These are phyloP conservation scores for Paramecium primaurelia DNA, from an alignment of 73 alveolate genomes.

Conservation along the genomic window DNA sequence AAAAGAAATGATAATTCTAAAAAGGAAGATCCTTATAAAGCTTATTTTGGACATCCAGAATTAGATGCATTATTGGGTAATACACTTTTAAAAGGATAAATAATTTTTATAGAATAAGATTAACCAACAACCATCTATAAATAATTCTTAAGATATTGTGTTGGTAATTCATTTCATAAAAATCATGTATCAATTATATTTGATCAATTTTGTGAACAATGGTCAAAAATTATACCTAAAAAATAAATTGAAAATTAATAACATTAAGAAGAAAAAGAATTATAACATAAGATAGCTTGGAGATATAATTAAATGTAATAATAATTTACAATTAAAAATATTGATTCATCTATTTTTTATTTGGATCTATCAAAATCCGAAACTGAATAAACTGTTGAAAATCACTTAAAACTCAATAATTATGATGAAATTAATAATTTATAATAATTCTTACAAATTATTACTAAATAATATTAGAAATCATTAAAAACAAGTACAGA, in stretches of 20 bases:
- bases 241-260: not conserved
- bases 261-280: not conserved
- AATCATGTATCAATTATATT: not conserved
- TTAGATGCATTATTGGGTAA: slow-evolving; percentile 14
- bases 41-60: slow-evolving; percentile 33
- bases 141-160: not conserved
- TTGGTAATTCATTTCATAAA: slow-evolving; percentile 21
- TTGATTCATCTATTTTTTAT: not conserved
- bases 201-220: not conserved
- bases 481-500: not conserved
- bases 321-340: not conserved
- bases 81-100: not conserved
- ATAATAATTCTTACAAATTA: not conserved
- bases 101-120: not conserved
- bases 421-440: not conserved
- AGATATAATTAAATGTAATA: not conserved
- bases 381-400: not conserved
- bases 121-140: slow-evolving; percentile 24
- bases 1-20: slow-evolving; percentile 3
- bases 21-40: slow-evolving; percentile 29
- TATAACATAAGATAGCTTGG: slow-evolving; percentile 28
- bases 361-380: not conserved
- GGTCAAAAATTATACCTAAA: not conserved
- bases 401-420: not conserved
- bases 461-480: not conserved